A percentile compares a stretch with the other conserved stretches of the same genome.
Conservation (phyloP, 495 filamentous ascomycete genomes). For the Neurospora sublineolata region DNA sequence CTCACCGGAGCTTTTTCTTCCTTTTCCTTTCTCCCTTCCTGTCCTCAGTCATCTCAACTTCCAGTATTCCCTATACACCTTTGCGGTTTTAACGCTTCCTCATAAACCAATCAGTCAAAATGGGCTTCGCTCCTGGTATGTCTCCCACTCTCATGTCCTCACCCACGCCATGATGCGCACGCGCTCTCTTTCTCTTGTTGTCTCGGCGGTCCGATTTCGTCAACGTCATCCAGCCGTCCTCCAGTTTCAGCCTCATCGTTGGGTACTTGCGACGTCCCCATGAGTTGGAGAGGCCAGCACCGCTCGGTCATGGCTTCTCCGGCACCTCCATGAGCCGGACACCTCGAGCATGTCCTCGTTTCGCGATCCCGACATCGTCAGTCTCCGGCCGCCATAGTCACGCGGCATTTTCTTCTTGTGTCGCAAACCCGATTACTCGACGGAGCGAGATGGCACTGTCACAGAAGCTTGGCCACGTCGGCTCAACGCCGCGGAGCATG, state of each 20-base stretch:
- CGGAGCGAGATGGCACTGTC: neutral
- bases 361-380: neutral
- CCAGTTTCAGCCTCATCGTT: neutral
- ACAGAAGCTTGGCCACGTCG: neutral
- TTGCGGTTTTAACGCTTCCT: neutral
- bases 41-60: neutral
- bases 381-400: neutral
- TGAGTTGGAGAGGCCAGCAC: neutral
- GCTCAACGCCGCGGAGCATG: neutral
- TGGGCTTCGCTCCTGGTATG: conserved; percentile 34
- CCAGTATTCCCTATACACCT: neutral
- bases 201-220: neutral
- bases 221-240: neutral
- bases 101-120: conserved; percentile 25
- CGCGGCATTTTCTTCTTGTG: conserved; percentile 29
- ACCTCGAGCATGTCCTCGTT: neutral
- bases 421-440: conserved; percentile 3
- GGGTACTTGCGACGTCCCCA: neutral
- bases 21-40: conserved; percentile 4
- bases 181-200: conserved; percentile 4
- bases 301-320: neutral
- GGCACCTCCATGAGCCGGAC: neutral
- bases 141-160: conserved; percentile 4
- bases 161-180: neutral
- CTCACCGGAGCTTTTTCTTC: conserved; percentile 14